Conservation (phyloP, 1,139 yeast genomes). For the Yueomyces sp. region DNA sequence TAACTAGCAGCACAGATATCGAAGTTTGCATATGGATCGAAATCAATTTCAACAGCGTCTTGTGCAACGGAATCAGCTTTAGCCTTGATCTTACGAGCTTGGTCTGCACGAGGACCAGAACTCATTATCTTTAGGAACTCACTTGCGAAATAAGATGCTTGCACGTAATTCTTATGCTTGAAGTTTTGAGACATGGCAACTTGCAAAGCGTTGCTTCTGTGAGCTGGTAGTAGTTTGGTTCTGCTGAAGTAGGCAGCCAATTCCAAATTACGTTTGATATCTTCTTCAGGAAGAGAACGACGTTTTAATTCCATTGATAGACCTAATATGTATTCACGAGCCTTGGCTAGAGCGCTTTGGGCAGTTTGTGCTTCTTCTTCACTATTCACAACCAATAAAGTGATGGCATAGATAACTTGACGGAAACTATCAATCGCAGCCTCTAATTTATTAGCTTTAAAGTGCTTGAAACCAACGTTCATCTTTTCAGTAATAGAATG, state of each 20-base stretch:
- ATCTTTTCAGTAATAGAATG: constrained; percentile 54
- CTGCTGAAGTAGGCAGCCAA: constrained; percentile 92
- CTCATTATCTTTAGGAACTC: constrained; percentile 61
- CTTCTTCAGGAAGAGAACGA: constrained; percentile 59
- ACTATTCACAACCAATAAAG: constrained; percentile 57
- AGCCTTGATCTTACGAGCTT: constrained; percentile 70
- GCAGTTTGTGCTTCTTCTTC: constrained; percentile 72
- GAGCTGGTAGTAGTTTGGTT: constrained; percentile 70
- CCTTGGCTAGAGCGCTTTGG: constrained; percentile 53
- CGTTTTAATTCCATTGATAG: constrained; percentile 82
- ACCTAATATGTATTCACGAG: constrained; percentile 87
- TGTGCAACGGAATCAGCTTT: constrained; percentile 69
- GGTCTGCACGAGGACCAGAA: constrained; percentile 75
- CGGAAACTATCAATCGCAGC: constrained; percentile 74
- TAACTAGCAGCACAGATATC: constrained; percentile 78
- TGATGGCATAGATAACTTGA: constrained; percentile 60
- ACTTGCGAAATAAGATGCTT: constrained; percentile 83
- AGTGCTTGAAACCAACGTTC: constrained; percentile 66
- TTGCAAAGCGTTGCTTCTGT: constrained; percentile 76
- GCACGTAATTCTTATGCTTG: constrained; percentile 74
- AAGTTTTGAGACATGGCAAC: constrained; percentile 92
- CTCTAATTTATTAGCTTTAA: constrained; percentile 72
- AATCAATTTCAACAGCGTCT: constrained; percentile 83
- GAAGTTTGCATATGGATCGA: constrained; percentile 84
- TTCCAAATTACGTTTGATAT: constrained; percentile 77